Percentiles rank a stretch among this genome's conserved stretches.
phyloP scores from a whole-genome alignment of 2,329 filamentous ascomycete species.

The Talaromyces sp. region DNA sequence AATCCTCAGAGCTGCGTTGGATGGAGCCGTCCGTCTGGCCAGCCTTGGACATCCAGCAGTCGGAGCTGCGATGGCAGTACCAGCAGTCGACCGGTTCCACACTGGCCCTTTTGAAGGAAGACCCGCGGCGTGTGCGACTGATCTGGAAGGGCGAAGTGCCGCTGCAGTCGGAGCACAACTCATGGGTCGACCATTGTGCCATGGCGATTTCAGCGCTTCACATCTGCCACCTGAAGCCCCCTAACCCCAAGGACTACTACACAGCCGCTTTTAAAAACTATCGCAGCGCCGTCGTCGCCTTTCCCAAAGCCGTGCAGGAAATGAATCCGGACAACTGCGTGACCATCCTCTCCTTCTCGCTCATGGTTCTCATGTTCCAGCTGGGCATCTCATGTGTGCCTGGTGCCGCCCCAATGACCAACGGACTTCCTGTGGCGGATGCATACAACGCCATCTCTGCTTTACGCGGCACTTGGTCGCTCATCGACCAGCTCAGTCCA shows the following conservation, averaged over 20 bases:
- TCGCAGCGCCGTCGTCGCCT: constrained; percentile 7
- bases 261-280: constrained; percentile 10
- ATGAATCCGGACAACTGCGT: constrained; percentile 9
- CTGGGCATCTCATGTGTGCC: constrained; percentile 11
- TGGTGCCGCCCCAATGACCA: constrained; percentile 8
- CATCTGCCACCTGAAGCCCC: constrained; percentile 8
- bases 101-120: constrained; percentile 8
- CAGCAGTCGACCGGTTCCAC: not conserved
- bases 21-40: constrained; percentile 7
- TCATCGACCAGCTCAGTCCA: constrained; percentile 9
- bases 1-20: not conserved
- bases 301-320: constrained; percentile 9
- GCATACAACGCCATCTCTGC: constrained; percentile 9
- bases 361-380: constrained; percentile 11
- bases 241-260: constrained; percentile 10
- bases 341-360: constrained; percentile 8
- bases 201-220: constrained; percentile 9
- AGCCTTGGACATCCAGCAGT: constrained; percentile 4
- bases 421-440: constrained; percentile 5
- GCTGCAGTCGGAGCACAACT: constrained; percentile 1
- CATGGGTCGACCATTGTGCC: constrained; percentile 8
- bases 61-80: constrained; percentile 10
- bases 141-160: constrained; percentile 10
- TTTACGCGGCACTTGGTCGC: constrained; percentile 10
- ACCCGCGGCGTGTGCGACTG: constrained; percentile 7